Base-by-base conservation (phyloP, 768 basidiomycete genomes). In the Boletus vermiculosoides region DNA sequence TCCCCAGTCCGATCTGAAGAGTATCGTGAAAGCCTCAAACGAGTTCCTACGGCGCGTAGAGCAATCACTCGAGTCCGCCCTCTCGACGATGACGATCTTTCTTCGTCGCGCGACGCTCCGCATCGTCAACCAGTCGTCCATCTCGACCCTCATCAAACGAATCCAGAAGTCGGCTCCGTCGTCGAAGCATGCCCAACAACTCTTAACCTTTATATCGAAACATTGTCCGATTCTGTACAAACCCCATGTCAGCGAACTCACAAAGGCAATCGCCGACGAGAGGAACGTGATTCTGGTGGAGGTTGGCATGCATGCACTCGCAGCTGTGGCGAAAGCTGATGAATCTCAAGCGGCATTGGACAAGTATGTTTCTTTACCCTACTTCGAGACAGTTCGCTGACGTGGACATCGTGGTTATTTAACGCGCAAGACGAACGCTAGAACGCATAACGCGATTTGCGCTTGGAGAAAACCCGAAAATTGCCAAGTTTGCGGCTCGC, bases 401-500 rank as follows among this genome's bases (percentile, higher is more conserved):
- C 47, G 12, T 39, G n/a, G 12, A 15, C 9, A 9, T 23, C 12
- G 25, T 40, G 37, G 15, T 22, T 22, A 15, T 51, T 50, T 16
- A 18, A 36, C 22, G 53, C 45, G 60, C 12, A 57, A 93, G 90
- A 67, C 82, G 86, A 36, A 85, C 84, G 1, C 71, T 83, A 12
- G 90, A 94, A 28, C 79, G 86, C 16, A 76, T 90, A 13, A 74
- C 73, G 50, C 80, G 82, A 41, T 81, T 83, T 61, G 87, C 82
- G 0, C 63, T 85, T 31, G 83, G 83, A 25, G 78, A 82, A 5
- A 81, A 88, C 51, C 74, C 77, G 25, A 79, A 82, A 22, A 84
- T 87, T 59, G 89, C 92, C 20, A 98, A 98, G 70, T 95, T 92
- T 69, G 90, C 93, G 1, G 84, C 90, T 3, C 82, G 94, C 22